phyloP scores from a whole-genome alignment of 192 early-diverging fungal genomes.

The Allomyces arbusculus region DNA sequence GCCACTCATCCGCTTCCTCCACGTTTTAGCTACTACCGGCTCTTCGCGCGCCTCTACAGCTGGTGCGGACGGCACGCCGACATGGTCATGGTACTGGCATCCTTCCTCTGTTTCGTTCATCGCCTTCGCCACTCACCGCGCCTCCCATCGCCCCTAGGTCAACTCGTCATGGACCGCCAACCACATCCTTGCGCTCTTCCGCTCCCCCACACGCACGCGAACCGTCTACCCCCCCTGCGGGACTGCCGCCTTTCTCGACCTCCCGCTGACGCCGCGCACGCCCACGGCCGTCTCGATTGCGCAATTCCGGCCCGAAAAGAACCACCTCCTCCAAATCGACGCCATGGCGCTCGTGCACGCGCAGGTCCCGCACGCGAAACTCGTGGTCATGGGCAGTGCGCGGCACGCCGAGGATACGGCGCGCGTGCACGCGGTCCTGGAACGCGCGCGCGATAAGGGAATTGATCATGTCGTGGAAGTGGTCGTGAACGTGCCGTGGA shows the following conservation, averaged over 20 bases:
- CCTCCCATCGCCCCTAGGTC: conserved; percentile 10
- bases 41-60: conserved; percentile 60
- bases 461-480: conserved; percentile 54
- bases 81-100: conserved; percentile 44
- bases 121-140: too few relatives aligned
- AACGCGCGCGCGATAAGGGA: conserved; percentile 20
- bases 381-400: conserved; percentile 72
- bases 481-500: conserved; percentile 61
- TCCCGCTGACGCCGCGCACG: conserved; percentile 31
- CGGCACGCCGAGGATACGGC: conserved; percentile 58
- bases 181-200: conserved; percentile 77
- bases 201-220: conserved; percentile 24
- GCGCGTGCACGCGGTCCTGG: conserved; percentile 36
- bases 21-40: conserved; percentile 51
- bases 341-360: conserved; percentile 44
- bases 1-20: background rate
- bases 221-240: conserved; percentile 92
- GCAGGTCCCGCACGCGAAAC: conserved; percentile 30
- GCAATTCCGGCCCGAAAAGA: conserved; percentile 95
- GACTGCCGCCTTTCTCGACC: conserved; percentile 34
- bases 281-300: conserved; percentile 63
- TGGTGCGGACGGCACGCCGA: conserved; percentile 56
- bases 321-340: conserved; percentile 62
- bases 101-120: background rate
- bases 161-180: conserved; percentile 90